Conservation (phyloP, 345 rosid species). For the Citrus hindsii region DNA sequence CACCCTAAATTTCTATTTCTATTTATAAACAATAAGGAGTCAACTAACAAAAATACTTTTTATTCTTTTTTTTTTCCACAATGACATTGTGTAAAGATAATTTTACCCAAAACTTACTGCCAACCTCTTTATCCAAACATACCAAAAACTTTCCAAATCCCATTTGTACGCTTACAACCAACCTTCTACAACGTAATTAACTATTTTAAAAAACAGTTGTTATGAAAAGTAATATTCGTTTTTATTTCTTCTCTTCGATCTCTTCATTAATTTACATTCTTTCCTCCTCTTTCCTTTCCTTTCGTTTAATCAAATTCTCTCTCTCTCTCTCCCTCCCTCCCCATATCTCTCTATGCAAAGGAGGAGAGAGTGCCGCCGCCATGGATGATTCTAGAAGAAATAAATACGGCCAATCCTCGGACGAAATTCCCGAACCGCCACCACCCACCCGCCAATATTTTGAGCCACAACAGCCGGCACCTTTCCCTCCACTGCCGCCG, state of each 20-base stretch:
- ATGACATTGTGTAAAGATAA: background rate
- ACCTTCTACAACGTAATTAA: background rate
- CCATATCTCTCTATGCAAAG: background rate
- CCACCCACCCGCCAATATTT: background rate
- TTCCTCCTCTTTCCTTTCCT: background rate
- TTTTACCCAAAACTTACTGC: background rate
- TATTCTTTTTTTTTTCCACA: too few relatives aligned
- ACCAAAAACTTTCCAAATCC: background rate
- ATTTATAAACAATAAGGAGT: too few relatives aligned
- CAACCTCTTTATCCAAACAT: background rate
- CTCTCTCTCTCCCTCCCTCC: background rate
- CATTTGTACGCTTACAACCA: background rate
- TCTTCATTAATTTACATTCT: background rate
- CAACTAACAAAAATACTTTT: too few relatives aligned
- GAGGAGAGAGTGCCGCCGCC: background rate
- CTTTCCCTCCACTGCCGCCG: background rate
- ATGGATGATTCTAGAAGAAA: constrained; percentile 15
- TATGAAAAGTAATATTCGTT: background rate
- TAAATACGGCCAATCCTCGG: background rate
- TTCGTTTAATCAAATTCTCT: background rate
- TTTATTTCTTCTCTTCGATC: background rate
- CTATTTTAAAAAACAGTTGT: too few relatives aligned
- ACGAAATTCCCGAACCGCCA: background rate
- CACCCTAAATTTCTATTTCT: too few relatives aligned
- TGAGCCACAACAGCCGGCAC: constrained; percentile 3